Conservation (phyloP, 164 flowering plant genomes). For the Liriodendron chinense region DNA sequence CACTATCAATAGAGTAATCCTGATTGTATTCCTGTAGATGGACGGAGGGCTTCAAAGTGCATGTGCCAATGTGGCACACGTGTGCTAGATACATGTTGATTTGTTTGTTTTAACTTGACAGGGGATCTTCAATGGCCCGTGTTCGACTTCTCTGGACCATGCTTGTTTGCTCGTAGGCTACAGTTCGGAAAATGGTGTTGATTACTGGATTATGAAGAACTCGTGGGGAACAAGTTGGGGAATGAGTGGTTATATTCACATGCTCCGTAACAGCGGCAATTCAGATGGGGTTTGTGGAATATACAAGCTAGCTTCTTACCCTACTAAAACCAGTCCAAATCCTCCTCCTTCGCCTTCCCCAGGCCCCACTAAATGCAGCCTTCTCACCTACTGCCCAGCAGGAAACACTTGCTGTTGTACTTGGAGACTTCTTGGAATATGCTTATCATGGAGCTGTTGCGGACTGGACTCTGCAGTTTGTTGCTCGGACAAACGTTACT, state of each 20-base stretch:
- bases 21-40: neutral
- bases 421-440: conserved; percentile 51
- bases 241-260: conserved; percentile 72
- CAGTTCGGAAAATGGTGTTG: conserved; percentile 69
- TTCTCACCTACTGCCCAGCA: conserved; percentile 47
- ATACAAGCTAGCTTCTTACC: conserved; percentile 86
- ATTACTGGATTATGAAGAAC: conserved; percentile 89
- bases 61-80: neutral
- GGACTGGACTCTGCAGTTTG: conserved; percentile 69
- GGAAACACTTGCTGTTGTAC: conserved; percentile 92
- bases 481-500: conserved; percentile 63
- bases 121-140: conserved; percentile 84
- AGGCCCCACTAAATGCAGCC: conserved; percentile 61
- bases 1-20: neutral
- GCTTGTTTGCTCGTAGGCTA: conserved; percentile 84
- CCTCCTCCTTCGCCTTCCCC: conserved; percentile 88
- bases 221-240: conserved; percentile 94
- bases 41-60: neutral
- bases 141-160: conserved; percentile 81
- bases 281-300: conserved; percentile 81
- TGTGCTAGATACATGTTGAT: neutral
- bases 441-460: conserved; percentile 86
- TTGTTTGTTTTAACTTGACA: conserved; percentile 23
- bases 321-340: conserved; percentile 72
- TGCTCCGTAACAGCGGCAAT: conserved; percentile 56